These are phyloP conservation scores for Aspergillus kassunensis DNA, from an alignment of 495 filamentous ascomycete species.

Conservation along the genomic window DNA sequence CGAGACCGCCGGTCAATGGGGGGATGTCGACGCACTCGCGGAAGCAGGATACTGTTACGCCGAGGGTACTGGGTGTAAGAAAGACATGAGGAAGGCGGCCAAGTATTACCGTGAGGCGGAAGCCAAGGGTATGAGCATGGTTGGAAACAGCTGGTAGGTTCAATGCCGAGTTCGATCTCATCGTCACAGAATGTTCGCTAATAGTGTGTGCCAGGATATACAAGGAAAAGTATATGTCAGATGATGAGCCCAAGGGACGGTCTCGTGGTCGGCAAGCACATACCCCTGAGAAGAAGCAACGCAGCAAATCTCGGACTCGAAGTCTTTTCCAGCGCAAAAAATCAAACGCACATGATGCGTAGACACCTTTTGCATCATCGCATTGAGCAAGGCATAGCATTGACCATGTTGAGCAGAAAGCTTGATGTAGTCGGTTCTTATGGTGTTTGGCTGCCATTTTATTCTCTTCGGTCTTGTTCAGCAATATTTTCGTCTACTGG, in stretches of 20 bases:
- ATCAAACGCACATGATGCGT: slow-evolving; percentile 35
- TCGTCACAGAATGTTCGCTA: slow-evolving; percentile 4
- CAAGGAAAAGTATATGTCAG: slow-evolving; percentile 89
- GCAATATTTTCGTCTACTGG: too few relatives aligned
- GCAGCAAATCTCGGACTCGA: slow-evolving; percentile 62
- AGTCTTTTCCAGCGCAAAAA: slow-evolving; percentile 66
- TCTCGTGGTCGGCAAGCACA: slow-evolving; percentile 32
- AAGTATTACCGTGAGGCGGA: slow-evolving; percentile 87
- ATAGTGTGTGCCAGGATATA: slow-evolving; percentile 65
- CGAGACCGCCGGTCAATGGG: slow-evolving; percentile 94
- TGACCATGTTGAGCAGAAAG: neutral
- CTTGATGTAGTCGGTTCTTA: neutral
- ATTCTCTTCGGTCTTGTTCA: neutral
- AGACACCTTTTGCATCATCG: slow-evolving; percentile 10
- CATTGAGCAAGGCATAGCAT: slow-evolving; percentile 7
- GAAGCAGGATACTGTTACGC: slow-evolving; percentile 88
- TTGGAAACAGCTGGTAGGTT: slow-evolving; percentile 92
- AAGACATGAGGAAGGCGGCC: slow-evolving; percentile 92
- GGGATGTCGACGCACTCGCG: slow-evolving; percentile 89
- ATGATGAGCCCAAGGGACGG: slow-evolving; percentile 50
- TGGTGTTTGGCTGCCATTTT: slow-evolving; percentile 9
- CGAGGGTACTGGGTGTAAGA: slow-evolving; percentile 82
- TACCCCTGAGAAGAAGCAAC: slow-evolving; percentile 53
- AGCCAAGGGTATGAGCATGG: slow-evolving; percentile 91
- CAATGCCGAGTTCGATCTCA: neutral